Evolutionary conservation across 495 filamentous ascomycete species (phyloP), one percentile per base, ranked within the genome.

Genomic region (Penicillium lividum): DNA sequence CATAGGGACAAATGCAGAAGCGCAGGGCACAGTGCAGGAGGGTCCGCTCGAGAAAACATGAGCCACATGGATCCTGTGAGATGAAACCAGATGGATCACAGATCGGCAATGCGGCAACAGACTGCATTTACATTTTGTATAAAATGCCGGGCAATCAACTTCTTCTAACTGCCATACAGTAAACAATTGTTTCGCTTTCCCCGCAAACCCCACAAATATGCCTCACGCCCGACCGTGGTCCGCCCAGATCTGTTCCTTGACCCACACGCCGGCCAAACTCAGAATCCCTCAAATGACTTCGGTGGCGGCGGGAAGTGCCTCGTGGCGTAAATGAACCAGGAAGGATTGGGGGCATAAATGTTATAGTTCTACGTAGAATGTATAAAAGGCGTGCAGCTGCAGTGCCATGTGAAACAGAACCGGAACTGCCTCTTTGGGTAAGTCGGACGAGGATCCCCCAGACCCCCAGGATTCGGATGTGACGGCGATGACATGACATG

Each of bases 361-460:
- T 25, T 36, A 28, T 22, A 29, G 18, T 64, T 60, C 57, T 58
- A 53, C 36, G 15, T 22, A 36, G 33, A 13, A 11, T 36, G 33
- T 36, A 11, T 9, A 11, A 36, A 9, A 11, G 33, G 25, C 8
- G 46, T 9, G 46, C 28, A 30, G 28, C 28, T 16, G 34, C 10
- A 53, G 38, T 33, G 38, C 38, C 38, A 40, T 40, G 38, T 34
- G 22, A 52, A 34, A 34, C 34, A 47, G 22, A 36, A 50, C 54
- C 63, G 66, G 66, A 68, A 67, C 58, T 68, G 60, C 66, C 66
- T 66, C 16, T 51, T 47, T 38, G 30, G 59, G 66, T 49, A 68
- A 45, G 54, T 61, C 30, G 40, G 7, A 49, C 36, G 56, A 52
- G 11, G 8, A 18, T 61, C 58, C 62, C 64, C 58, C 63, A 63